Percentiles rank a stretch among this genome's conserved stretches.
phyloP scores from a whole-genome alignment of 106 monocot species.

The Platanthera zijinensis region DNA sequence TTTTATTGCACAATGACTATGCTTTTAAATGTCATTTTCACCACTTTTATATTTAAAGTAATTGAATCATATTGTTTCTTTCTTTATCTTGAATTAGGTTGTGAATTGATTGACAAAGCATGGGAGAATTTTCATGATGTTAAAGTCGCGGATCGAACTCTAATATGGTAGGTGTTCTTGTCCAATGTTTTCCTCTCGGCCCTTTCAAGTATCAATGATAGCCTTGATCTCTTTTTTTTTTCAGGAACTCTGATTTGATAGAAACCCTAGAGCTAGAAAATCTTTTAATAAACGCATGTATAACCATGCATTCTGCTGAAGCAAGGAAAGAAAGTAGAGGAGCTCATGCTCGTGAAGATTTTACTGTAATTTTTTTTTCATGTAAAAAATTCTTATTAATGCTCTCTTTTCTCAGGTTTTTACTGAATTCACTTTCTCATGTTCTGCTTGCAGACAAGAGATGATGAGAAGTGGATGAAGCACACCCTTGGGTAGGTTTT shows the following conservation, averaged over 20 bases:
- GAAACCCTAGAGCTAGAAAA: conserved; percentile 94
- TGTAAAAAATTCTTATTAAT: background rate
- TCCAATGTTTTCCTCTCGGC: background rate
- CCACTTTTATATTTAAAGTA: background rate
- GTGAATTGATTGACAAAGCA: conserved; percentile 68
- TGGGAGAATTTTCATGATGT: conserved; percentile 88
- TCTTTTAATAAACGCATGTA: conserved; percentile 89
- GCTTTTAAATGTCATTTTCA: background rate
- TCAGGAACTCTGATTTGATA: conserved; percentile 92
- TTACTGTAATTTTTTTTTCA: conserved; percentile 38
- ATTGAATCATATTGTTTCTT: background rate
- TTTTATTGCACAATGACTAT: background rate
- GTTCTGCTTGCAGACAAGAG: conserved; percentile 70
- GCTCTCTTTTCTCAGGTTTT: background rate
- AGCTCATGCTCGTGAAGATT: conserved; percentile 98
- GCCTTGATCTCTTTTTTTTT: conserved; percentile 2
- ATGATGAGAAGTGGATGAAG: conserved; percentile 96
- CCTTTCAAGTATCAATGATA: background rate
- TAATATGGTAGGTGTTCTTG: conserved; percentile 61
- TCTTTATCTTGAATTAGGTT: conserved; percentile 42
- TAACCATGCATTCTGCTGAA: conserved; percentile 99
- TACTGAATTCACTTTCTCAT: conserved; percentile 1
- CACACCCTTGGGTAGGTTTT: conserved; percentile 74
- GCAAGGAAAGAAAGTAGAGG: conserved; percentile 99
- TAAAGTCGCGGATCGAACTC: conserved; percentile 57